Evolutionary conservation across 1,139 yeast species (phyloP).

Genomic region (Geotrichum reessii): DNA sequence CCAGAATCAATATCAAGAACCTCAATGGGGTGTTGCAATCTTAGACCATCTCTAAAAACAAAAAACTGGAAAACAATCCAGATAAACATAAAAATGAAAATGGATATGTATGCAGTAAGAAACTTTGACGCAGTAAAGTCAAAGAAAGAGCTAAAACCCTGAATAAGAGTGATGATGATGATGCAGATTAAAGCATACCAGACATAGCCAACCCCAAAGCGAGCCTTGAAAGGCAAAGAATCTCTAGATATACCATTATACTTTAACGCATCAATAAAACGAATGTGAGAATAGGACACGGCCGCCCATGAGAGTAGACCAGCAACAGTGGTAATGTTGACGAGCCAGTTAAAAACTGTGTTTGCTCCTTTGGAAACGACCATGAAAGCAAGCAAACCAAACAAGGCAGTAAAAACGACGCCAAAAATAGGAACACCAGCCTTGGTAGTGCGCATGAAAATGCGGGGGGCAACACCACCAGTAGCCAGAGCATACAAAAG

Average conservation of each 20-base stretch:
- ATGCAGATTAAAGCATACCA: constrained; percentile 54
- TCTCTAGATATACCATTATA: constrained; percentile 50
- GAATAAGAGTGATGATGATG: constrained; percentile 49
- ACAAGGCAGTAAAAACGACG: constrained; percentile 41
- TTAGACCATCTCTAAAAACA: constrained; percentile 15
- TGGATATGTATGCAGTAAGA: constrained; percentile 63
- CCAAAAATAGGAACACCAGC: constrained; percentile 70
- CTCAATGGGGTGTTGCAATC: constrained; percentile 43
- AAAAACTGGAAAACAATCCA: constrained; percentile 50
- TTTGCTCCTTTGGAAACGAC: constrained; percentile 64
- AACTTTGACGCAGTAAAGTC: constrained; percentile 57
- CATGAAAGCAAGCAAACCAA: constrained; percentile 66
- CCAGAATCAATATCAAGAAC: constrained; percentile 74
- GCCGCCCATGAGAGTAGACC: constrained; percentile 74
- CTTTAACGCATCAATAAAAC: constrained; percentile 52
- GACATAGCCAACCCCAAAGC: constrained; percentile 69
- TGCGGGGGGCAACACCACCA: constrained; percentile 62
- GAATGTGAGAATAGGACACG: constrained; percentile 61
- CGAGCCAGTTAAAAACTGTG: constrained; percentile 68
- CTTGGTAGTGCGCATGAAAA: constrained; percentile 65
- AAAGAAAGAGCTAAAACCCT: constrained; percentile 64
- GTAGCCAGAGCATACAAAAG: constrained; percentile 60
- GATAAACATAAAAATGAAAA: constrained; percentile 49
- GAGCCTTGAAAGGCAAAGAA: constrained; percentile 67
- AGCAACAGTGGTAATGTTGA: constrained; percentile 73